Base-by-base conservation (phyloP, 495 filamentous ascomycete genomes). In the Xylaria sp. region DNA sequence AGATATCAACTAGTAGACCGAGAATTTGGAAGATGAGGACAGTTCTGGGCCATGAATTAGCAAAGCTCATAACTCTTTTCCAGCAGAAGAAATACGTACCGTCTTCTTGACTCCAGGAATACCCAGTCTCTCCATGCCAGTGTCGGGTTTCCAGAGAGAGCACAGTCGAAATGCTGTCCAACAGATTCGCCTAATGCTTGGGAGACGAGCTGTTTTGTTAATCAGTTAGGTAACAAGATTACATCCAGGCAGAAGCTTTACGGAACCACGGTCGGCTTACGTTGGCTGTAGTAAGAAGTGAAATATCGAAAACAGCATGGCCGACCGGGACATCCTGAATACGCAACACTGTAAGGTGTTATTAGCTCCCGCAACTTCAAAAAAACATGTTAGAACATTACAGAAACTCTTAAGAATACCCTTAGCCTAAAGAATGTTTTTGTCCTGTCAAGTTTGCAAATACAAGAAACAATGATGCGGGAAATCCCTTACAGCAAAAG, bases 11-110 rank as follows among this genome's bases (percentile, higher is more conserved):
- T 3, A 70, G 68, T 11, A 70, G 37, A 19, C 61, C 61, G 2
- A 70, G 15, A 5, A 70, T 63, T 26, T 70, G 68, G 19, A 70
- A 70, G 19, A 70, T 63, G 43, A 70, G 55, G 8, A 63, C 68
- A 19, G 68, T 70, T 8, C 68, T 70, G 12, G 19, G 5, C 1
- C 15, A 5, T 4, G 24, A 19, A 61, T 58, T 15, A 59, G 67
- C 40, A 31, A 4, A 55, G 52, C 9, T 6, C 6, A 31, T 0
- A 31, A 55, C 26, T 0, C 14, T 31, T 5, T 31, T 1, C 48
- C 3, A 24, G 8, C 21, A 52, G 5, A 41, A 31, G 24, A 15
- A 17, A 63, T 63, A 62, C 68, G 21, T 29, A 70, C 68, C 55
- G 57, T 64, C 68, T 63, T 29, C 68, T 63, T 2, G 33, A 62